Evolutionary conservation across 305 asterid genomes (phyloP).

Genomic region (Coffea humblotiana): DNA sequence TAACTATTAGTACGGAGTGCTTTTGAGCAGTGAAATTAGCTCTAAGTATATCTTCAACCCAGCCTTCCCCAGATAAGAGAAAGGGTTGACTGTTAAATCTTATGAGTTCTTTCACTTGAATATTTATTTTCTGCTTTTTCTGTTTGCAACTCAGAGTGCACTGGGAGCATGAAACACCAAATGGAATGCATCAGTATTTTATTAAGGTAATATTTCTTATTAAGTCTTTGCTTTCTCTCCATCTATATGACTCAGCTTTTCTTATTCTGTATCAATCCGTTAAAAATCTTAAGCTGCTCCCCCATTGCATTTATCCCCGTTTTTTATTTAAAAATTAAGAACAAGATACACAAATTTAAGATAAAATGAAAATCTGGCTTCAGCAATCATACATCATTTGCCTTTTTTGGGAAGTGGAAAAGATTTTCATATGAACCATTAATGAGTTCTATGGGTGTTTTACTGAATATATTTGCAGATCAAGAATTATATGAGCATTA

Average conservation of each 20-base stretch:
- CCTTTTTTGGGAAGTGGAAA: no score
- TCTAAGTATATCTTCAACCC: neutral
- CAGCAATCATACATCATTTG: neutral
- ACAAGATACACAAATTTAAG: neutral
- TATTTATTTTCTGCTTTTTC: conserved; percentile 15
- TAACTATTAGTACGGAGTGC: no score
- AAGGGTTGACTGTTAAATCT: neutral
- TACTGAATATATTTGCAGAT: neutral
- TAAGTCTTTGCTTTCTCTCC: conserved; percentile 4
- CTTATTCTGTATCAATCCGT: neutral
- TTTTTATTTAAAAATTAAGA: neutral
- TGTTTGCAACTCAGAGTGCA: conserved; percentile 48
- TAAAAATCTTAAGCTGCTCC: neutral
- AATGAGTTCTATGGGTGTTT: neutral
- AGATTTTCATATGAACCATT: no score
- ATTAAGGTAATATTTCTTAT: conserved; percentile 52
- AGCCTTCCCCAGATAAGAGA: neutral
- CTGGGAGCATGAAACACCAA: conserved; percentile 59
- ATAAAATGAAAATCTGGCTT: neutral
- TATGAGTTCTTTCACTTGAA: neutral
- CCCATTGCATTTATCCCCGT: neutral
- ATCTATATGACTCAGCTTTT: neutral
- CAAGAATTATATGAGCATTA: neutral
- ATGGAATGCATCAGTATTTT: conserved; percentile 86
- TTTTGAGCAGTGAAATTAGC: neutral